Evolutionary conservation across 2,329 filamentous ascomycete species (phyloP).

Genomic region (Aspergillus costaricaensis): DNA sequence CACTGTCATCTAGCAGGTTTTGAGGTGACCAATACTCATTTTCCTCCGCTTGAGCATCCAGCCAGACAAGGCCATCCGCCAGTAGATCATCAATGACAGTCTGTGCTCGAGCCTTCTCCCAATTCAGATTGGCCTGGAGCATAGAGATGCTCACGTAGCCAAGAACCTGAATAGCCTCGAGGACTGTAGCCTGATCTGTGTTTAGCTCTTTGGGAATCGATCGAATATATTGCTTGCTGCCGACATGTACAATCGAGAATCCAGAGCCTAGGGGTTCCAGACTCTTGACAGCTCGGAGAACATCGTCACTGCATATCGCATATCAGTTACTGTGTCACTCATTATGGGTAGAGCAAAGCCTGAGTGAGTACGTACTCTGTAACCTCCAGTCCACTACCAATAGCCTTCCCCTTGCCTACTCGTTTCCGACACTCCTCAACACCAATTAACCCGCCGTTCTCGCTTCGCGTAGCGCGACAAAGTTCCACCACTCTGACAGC

Average conservation of each 20-base stretch:
- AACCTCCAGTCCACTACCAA: constrained; percentile 74
- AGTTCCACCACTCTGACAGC: constrained; percentile 95
- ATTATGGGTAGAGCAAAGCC: not conserved
- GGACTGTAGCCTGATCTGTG: constrained; percentile 85
- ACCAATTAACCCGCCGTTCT: constrained; percentile 91
- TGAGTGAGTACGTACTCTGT: constrained; percentile 63
- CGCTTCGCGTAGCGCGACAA: constrained; percentile 78
- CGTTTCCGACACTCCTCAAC: constrained; percentile 77
- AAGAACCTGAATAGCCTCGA: constrained; percentile 86
- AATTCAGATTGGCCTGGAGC: constrained; percentile 80
- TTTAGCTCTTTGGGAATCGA: constrained; percentile 95
- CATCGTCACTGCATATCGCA: constrained; percentile 67
- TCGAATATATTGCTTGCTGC: constrained; percentile 81
- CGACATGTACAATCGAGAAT: constrained; percentile 81
- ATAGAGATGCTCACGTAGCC: constrained; percentile 90
- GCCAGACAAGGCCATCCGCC: constrained; percentile 87
- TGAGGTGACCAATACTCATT: constrained; percentile 82
- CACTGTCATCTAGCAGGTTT: constrained; percentile 45
- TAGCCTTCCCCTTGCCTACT: constrained; percentile 70
- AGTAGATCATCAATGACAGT: constrained; percentile 90
- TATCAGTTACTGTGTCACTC: not conserved
- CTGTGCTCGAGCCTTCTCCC: constrained; percentile 80
- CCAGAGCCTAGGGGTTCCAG: constrained; percentile 84
- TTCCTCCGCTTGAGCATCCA: constrained; percentile 81
- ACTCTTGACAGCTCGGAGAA: constrained; percentile 83